phyloP scores from a whole-genome alignment of 805 yeast genomes.

The Teunomyces aglyptinius region DNA sequence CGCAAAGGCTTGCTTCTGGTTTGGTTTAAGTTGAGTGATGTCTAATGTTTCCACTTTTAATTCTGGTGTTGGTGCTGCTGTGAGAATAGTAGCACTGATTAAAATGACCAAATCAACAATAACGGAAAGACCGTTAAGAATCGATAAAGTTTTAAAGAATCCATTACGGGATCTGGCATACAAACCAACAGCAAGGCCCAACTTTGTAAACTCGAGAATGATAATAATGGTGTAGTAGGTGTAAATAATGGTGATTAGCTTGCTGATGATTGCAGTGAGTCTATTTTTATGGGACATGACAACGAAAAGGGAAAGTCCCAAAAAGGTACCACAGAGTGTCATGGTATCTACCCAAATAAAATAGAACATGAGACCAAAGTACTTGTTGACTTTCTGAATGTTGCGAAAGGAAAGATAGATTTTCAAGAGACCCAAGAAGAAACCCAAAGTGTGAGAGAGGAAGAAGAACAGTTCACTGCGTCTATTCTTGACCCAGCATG shows the following conservation, averaged over 20 bases:
- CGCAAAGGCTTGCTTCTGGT: constrained; percentile 2
- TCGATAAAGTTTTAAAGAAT: neutral
- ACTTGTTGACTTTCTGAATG: neutral
- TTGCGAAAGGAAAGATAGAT: neutral
- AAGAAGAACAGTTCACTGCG: constrained; percentile 2
- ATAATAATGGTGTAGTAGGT: neutral
- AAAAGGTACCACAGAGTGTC: constrained; percentile 1
- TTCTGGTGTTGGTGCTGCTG: constrained; percentile 1
- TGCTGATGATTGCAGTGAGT: constrained; percentile 2
- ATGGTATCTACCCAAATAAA: constrained; percentile 1
- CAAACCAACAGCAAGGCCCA: neutral
- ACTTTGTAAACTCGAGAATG: neutral
- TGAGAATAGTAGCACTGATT: neutral
- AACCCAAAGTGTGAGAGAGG: neutral
- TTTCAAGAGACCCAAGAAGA: neutral
- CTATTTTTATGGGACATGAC: neutral
- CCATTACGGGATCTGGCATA: neutral
- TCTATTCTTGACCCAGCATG: constrained; percentile 3
- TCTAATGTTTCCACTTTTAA: neutral
- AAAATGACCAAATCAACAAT: constrained; percentile 1
- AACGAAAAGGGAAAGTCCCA: constrained; percentile 1
- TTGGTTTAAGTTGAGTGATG: neutral
- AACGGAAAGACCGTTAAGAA: constrained; percentile 1
- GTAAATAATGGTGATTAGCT: neutral
- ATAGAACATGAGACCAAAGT: constrained; percentile 2